Evolutionary conservation across 139 green algal genomes (phyloP).

Genomic region (Chlorella vulgaris): DNA sequence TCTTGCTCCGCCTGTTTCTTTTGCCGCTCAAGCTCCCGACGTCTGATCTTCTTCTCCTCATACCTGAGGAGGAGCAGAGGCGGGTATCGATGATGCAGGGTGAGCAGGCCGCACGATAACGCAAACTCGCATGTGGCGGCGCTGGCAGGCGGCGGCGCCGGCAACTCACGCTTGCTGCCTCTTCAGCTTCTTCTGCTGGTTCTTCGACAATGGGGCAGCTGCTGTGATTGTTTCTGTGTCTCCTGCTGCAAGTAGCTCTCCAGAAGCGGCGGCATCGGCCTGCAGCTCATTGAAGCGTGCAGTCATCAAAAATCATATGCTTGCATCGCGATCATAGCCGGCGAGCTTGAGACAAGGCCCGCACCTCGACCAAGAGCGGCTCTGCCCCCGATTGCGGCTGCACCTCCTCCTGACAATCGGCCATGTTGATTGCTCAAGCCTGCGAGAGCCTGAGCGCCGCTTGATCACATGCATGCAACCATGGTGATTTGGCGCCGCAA

Average conservation of each 20-base stretch:
- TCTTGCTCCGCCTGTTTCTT: constrained; percentile 7
- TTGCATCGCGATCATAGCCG: neutral
- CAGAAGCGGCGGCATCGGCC: neutral
- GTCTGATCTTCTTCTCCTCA: constrained; percentile 19
- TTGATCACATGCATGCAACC: too few species aligned
- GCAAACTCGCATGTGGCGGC: too few species aligned
- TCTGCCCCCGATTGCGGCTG: neutral
- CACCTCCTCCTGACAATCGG: too few species aligned
- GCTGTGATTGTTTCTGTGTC: too few species aligned
- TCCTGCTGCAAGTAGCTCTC: neutral
- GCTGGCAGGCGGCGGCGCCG: too few species aligned
- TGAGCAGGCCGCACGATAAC: too few species aligned
- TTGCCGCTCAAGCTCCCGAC: constrained; percentile 14
- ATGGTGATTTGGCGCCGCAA: too few species aligned
- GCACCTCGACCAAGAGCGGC: neutral
- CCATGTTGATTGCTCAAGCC: too few species aligned
- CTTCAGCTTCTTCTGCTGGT: constrained; percentile 34
- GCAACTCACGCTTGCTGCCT: constrained; percentile 22
- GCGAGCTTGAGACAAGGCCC: neutral
- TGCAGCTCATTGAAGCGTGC: neutral
- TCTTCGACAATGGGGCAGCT: constrained; percentile 35
- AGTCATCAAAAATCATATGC: neutral
- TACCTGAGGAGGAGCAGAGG: neutral
- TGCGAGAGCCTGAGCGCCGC: too few species aligned
- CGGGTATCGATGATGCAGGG: neutral